phyloP scores from a whole-genome alignment of 2,329 filamentous ascomycete genomes.

The Amauroascus verrucosus region DNA sequence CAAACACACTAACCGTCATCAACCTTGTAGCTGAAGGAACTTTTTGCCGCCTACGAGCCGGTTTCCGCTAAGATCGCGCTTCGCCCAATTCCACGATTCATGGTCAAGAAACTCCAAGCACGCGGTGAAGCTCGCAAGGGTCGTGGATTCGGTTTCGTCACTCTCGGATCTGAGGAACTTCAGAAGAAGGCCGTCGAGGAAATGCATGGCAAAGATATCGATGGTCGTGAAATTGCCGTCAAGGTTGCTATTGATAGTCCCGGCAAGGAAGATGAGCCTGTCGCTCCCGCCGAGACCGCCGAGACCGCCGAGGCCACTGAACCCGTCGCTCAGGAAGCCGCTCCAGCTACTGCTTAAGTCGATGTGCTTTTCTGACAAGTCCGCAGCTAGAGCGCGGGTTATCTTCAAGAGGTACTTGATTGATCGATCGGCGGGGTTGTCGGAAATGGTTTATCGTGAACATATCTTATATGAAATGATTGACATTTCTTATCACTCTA shows the following conservation, averaged over 20 bases:
- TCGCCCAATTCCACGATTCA: slow-evolving; percentile 95
- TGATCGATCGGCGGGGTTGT: neutral
- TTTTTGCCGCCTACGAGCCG: slow-evolving; percentile 86
- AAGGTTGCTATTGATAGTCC: slow-evolving; percentile 99
- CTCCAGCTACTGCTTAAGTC: slow-evolving; percentile 28
- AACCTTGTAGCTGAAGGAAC: slow-evolving; percentile 72
- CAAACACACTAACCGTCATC: slow-evolving; percentile 15
- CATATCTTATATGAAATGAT: slow-evolving; percentile 8
- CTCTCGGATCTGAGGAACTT: slow-evolving; percentile 83
- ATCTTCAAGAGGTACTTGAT: neutral
- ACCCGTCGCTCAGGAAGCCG: slow-evolving; percentile 31
- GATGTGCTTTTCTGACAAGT: neutral
- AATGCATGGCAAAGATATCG: slow-evolving; percentile 99
- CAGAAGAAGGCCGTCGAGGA: slow-evolving; percentile 94
- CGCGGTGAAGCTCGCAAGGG: slow-evolving; percentile 98
- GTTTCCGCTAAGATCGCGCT: slow-evolving; percentile 96
- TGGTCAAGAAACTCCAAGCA: slow-evolving; percentile 99
- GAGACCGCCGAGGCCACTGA: slow-evolving; percentile 39
- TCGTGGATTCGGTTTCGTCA: slow-evolving; percentile 97
- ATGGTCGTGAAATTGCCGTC: slow-evolving; percentile 97
- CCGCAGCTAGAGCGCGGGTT: neutral
- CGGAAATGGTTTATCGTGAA: slow-evolving; percentile 11
- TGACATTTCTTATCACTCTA: slow-evolving; percentile 13
- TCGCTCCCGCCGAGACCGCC: slow-evolving; percentile 39
- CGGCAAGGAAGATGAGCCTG: slow-evolving; percentile 85